phyloP scores from a whole-genome alignment of 805 yeast species.

The Lipomyces japonicus region DNA sequence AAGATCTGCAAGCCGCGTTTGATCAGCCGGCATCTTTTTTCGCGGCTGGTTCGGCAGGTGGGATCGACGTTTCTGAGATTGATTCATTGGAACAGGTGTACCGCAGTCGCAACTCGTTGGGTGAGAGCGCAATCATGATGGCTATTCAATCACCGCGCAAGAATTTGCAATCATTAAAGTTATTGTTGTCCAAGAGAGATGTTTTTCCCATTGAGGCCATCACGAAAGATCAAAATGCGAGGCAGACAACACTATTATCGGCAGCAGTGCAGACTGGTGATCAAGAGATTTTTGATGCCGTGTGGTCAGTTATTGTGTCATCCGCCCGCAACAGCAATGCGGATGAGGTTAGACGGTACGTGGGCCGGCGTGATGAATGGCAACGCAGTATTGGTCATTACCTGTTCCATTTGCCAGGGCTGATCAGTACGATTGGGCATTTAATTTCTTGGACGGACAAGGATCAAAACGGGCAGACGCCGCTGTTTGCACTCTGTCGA shows the following conservation, averaged over 20 bases:
- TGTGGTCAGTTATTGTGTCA: conserved; percentile 46
- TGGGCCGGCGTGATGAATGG: conserved; percentile 49
- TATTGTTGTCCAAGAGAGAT: conserved; percentile 46
- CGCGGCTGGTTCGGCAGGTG: conserved; percentile 9
- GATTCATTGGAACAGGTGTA: conserved; percentile 26
- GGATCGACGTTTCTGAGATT: conserved; percentile 24
- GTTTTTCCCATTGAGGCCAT: conserved; percentile 65
- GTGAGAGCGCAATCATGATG: conserved; percentile 68
- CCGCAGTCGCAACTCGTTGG: conserved; percentile 37
- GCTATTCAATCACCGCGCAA: conserved; percentile 48
- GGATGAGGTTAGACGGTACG: conserved; percentile 48
- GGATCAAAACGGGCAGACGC: conserved; percentile 70
- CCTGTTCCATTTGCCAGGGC: conserved; percentile 52
- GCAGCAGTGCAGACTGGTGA: conserved; percentile 58
- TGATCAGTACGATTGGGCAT: conserved; percentile 54
- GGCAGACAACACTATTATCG: conserved; percentile 55
- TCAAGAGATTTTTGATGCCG: conserved; percentile 44
- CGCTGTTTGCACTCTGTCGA: conserved; percentile 68
- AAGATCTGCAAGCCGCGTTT: conserved; percentile 13
- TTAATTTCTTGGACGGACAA: conserved; percentile 64
- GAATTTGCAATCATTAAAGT: conserved; percentile 45
- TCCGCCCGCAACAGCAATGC: conserved; percentile 41
- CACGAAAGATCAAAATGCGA: conserved; percentile 55
- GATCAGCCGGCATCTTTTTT: conserved; percentile 21
- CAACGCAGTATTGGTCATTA: conserved; percentile 72